Conservation (phyloP, 192 early-diverging fungal genomes). For the Allomyces macrogynus region DNA sequence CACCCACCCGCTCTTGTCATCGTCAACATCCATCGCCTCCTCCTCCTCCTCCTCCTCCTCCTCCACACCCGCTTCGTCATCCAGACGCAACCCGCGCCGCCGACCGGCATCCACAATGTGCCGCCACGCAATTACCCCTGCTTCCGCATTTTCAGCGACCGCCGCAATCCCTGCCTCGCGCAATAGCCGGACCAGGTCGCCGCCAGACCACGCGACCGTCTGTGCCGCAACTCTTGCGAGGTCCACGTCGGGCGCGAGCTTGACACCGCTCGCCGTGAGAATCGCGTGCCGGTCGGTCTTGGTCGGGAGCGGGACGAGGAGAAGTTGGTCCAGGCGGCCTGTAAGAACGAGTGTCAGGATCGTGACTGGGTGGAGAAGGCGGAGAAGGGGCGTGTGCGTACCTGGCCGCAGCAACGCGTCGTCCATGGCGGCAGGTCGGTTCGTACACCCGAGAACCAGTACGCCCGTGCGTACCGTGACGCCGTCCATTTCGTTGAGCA, state of each 20-base stretch:
- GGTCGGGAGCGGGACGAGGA: conserved; percentile 45
- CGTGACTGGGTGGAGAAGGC: not conserved
- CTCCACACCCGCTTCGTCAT: not conserved
- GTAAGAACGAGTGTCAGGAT: conserved; percentile 5
- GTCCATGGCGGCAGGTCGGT: conserved; percentile 67
- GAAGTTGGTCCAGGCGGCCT: conserved; percentile 71
- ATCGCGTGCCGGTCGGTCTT: conserved; percentile 44
- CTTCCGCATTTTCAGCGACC: not conserved
- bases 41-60: not conserved
- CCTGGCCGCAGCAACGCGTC: conserved; percentile 58
- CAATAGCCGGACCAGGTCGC: conserved; percentile 48
- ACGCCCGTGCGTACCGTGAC: conserved; percentile 66
- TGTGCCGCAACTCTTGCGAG: conserved; percentile 21
- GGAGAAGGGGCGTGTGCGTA: conserved; percentile 5
- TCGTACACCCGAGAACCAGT: conserved; percentile 81
- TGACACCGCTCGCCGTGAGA: conserved; percentile 41
- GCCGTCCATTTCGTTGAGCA: conserved; percentile 98
- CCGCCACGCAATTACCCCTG: not conserved
- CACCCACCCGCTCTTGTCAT: not conserved
- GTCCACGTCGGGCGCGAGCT: conserved; percentile 27
- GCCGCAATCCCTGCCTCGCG: conserved; percentile 11
- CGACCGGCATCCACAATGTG: not conserved
- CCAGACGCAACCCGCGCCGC: not conserved
- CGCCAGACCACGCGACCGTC: conserved; percentile 54
- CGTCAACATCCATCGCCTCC: not conserved